These are phyloP conservation scores for Fusarium scirpi DNA, from an alignment of 2,329 filamentous ascomycete species.

Conservation along the genomic window DNA sequence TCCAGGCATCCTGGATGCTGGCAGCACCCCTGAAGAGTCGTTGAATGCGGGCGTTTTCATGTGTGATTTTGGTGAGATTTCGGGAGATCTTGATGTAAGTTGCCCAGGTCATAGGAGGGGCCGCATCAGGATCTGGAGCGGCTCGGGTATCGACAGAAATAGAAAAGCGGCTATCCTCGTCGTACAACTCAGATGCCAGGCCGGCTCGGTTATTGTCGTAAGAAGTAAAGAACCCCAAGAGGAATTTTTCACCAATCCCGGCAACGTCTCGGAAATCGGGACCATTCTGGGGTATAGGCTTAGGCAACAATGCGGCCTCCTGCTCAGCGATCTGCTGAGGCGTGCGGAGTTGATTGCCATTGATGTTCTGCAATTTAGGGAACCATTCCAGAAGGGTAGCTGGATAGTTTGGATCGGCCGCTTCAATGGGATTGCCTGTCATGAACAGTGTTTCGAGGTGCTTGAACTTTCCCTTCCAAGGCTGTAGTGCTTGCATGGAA, in stretches of 20 bases:
- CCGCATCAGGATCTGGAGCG: conserved; percentile 61
- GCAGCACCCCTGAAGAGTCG: conserved; percentile 74
- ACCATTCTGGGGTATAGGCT: conserved; percentile 71
- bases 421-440: conserved; percentile 79
- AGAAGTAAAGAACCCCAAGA: conserved; percentile 77
- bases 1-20: conserved; percentile 76
- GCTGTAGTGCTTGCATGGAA: conserved; percentile 73
- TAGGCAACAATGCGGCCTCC: conserved; percentile 62
- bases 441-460: conserved; percentile 85
- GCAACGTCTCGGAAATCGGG: conserved; percentile 80
- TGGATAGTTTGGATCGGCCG: conserved; percentile 69
- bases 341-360: conserved; percentile 78
- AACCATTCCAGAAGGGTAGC: conserved; percentile 83
- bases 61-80: conserved; percentile 78
- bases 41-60: conserved; percentile 69
- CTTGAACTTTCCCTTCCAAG: conserved; percentile 84
- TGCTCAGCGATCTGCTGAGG: conserved; percentile 74
- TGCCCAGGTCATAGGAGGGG: conserved; percentile 71
- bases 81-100: conserved; percentile 82
- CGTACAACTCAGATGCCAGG: conserved; percentile 77
- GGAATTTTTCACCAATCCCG: conserved; percentile 79
- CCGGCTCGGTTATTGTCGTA: conserved; percentile 78
- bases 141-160: conserved; percentile 74
- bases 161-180: conserved; percentile 80
- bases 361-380: conserved; percentile 81